Conservation (phyloP, 768 basidiomycete species). For the Phaffia tasmanica region DNA sequence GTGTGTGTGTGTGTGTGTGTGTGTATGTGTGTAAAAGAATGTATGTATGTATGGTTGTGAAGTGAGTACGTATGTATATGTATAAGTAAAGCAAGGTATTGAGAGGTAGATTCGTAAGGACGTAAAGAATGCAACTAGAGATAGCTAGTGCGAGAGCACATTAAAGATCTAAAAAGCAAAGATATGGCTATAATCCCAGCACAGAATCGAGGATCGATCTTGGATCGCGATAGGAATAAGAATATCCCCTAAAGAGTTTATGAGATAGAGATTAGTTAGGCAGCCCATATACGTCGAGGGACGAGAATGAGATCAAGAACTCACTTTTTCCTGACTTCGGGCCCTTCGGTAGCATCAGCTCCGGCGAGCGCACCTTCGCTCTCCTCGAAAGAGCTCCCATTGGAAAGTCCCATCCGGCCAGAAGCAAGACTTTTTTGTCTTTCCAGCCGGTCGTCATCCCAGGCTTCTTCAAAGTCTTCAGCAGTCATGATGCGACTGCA, state of each 20-base stretch:
- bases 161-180: not conserved
- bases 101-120: too few species aligned
- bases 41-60: too few species aligned
- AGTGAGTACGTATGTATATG: too few species aligned
- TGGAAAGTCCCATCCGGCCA: too few species aligned
- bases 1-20: too few species aligned
- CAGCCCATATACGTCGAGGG: not conserved
- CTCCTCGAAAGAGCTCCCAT: too few species aligned
- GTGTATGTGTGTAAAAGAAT: too few species aligned
- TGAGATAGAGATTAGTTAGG: not conserved
- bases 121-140: too few species aligned
- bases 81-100: too few species aligned
- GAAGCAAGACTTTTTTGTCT: not conserved
- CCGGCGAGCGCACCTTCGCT: too few species aligned
- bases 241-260: not conserved
- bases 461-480: constrained; percentile 17
- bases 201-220: constrained; percentile 14
- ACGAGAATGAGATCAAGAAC: not conserved
- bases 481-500: constrained; percentile 9
- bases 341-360: not conserved
- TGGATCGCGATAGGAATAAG: constrained; percentile 20
- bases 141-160: not conserved
- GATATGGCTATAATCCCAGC: not conserved
- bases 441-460: constrained; percentile 13
- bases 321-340: constrained; percentile 9